Evolutionary conservation across 148 eudicot species (phyloP).

Genomic region (Arbutus unedo): DNA sequence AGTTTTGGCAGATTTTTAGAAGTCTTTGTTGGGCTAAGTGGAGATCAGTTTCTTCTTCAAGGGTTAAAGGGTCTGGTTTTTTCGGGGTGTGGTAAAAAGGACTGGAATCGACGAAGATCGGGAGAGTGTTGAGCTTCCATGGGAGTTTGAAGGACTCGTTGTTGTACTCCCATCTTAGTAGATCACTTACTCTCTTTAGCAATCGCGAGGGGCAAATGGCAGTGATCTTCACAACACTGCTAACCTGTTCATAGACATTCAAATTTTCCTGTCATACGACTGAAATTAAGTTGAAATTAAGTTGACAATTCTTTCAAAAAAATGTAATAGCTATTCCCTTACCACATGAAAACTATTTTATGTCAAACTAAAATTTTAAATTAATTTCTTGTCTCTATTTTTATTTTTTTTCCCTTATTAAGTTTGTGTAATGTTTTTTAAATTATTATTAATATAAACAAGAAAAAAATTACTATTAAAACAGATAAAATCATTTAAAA

Average conservation of each 20-base stretch:
- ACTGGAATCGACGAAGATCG: constrained; percentile 62
- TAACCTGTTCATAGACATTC: constrained; percentile 45
- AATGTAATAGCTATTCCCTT: too few species aligned
- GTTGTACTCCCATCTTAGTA: constrained; percentile 70
- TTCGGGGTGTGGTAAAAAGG: constrained; percentile 75
- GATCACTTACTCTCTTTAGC: constrained; percentile 62
- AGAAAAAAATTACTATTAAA: too few species aligned
- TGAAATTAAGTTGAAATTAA: neutral
- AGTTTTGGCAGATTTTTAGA: constrained; percentile 42
- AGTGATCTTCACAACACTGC: constrained; percentile 79
- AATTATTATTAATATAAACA: too few species aligned
- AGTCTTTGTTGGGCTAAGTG: constrained; percentile 51
- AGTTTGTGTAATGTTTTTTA: too few species aligned
- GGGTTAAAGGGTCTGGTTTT: constrained; percentile 63
- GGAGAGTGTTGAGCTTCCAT: constrained; percentile 75
- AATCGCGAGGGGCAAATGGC: constrained; percentile 63
- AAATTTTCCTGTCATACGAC: neutral
- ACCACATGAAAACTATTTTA: too few species aligned
- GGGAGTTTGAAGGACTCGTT: constrained; percentile 57
- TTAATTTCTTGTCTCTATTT: too few species aligned
- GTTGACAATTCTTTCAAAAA: too few species aligned
- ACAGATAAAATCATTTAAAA: too few species aligned
- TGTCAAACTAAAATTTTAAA: too few species aligned
- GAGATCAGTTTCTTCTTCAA: constrained; percentile 72
- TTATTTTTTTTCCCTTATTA: too few species aligned